Conservation (phyloP, 495 filamentous ascomycete genomes). For the Talaromyces proteolyticus region DNA sequence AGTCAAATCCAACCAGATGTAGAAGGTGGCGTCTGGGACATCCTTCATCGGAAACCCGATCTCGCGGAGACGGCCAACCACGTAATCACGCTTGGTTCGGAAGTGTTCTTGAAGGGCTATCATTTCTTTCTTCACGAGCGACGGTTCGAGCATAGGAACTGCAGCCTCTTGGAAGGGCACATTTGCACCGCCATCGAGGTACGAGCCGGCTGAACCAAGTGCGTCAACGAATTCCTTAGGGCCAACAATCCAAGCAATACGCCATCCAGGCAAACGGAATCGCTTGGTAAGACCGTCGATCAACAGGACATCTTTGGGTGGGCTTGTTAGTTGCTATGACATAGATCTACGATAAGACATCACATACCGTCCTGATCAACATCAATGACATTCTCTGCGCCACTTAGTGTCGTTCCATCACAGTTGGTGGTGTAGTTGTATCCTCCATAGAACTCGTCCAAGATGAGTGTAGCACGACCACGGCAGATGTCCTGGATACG, state of each 20-base stretch:
- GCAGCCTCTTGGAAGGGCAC: conserved; percentile 95
- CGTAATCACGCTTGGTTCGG: conserved; percentile 84
- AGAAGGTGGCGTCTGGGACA: conserved; percentile 87
- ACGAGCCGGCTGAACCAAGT: conserved; percentile 85
- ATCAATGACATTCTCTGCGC: conserved; percentile 75
- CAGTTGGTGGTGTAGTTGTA: conserved; percentile 92
- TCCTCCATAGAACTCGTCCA: conserved; percentile 95
- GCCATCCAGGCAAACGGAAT: conserved; percentile 94
- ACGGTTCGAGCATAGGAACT: conserved; percentile 83
- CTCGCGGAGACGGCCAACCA: conserved; percentile 63
- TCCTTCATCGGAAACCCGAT: conserved; percentile 82
- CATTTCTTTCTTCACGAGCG: conserved; percentile 80
- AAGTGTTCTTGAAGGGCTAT: conserved; percentile 82
- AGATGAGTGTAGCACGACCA: conserved; percentile 82
- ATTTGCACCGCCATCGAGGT: conserved; percentile 94
- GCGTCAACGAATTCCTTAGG: conserved; percentile 96
- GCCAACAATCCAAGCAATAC: conserved; percentile 91
- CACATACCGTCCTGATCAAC: conserved; percentile 55
- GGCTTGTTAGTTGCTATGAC: conserved; percentile 28
- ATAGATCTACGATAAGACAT: not conserved
- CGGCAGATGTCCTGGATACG: conserved; percentile 90
- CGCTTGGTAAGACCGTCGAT: conserved; percentile 96
- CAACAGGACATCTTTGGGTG: conserved; percentile 69
- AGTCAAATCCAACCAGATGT: conserved; percentile 73
- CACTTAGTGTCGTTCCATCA: conserved; percentile 80